phyloP scores from a whole-genome alignment of 139 green algal genomes.

The Closterium sp. region DNA sequence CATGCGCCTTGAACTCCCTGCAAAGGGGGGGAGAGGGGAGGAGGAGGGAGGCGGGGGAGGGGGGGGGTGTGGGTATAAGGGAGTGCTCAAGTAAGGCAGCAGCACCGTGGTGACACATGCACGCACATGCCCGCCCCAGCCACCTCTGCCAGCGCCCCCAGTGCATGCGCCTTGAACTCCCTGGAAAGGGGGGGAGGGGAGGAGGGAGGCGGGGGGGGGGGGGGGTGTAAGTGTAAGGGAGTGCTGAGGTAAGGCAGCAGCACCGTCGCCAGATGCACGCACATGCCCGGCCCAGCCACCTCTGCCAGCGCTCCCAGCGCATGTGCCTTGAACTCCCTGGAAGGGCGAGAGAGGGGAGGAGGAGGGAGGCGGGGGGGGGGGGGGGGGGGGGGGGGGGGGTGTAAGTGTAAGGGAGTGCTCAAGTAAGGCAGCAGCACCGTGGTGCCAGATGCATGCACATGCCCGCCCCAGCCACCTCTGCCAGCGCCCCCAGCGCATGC shows the following conservation, averaged over 20 bases:
- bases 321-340: constrained; percentile 48
- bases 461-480: constrained; percentile 67
- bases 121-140: constrained; percentile 65
- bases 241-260: too few species aligned
- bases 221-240: too few species aligned
- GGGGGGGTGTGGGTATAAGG: too few species aligned
- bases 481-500: constrained; percentile 68
- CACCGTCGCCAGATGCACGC: constrained; percentile 67
- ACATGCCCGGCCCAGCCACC: constrained; percentile 68
- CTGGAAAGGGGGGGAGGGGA: constrained; percentile 27
- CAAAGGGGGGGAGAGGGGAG: not conserved
- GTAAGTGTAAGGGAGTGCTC: too few species aligned
- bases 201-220: too few species aligned
- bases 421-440: constrained; percentile 67
- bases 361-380: too few species aligned
- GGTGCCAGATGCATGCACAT: constrained; percentile 69
- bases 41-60: too few species aligned
- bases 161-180: constrained; percentile 56
- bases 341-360: too few species aligned
- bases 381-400: too few species aligned
- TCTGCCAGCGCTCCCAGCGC: too few species aligned
- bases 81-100: too few species aligned
- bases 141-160: constrained; percentile 73
- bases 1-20: constrained; percentile 55
- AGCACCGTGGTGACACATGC: constrained; percentile 70